Conservation (phyloP, 73 alveolate genomes). For the Paraurostyla sp. region DNA sequence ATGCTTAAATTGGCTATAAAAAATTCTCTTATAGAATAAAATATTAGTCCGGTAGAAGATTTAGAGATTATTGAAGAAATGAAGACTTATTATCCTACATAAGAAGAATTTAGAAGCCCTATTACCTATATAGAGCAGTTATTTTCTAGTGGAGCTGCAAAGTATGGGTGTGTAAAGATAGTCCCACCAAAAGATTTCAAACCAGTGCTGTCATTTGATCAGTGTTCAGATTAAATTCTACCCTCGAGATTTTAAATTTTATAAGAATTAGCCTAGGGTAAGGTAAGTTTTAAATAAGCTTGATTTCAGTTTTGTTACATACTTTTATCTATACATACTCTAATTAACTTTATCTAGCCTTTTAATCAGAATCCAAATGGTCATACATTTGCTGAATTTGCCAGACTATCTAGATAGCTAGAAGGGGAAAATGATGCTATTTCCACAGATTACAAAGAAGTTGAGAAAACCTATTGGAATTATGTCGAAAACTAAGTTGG, state of each 20-base stretch:
- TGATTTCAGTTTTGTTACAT: not conserved
- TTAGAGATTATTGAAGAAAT: constrained; percentile 61
- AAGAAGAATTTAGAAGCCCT: constrained; percentile 81
- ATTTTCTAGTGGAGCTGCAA: constrained; percentile 57
- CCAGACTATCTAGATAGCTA: constrained; percentile 14
- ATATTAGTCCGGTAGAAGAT: not conserved
- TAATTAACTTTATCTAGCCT: too few relatives aligned
- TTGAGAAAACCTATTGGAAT: constrained; percentile 85
- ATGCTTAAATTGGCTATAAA: constrained; percentile 68
- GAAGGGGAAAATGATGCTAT: constrained; percentile 32
- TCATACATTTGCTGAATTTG: constrained; percentile 62
- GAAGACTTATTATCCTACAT: constrained; percentile 67
- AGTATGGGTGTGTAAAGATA: constrained; percentile 82
- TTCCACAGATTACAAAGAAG: constrained; percentile 50
- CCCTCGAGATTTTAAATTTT: constrained; percentile 75
- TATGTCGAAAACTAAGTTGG: constrained; percentile 79
- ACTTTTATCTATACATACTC: too few relatives aligned
- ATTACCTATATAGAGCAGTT: constrained; percentile 76
- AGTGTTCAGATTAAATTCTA: constrained; percentile 54
- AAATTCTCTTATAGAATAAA: constrained; percentile 62
- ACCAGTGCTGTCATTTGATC: constrained; percentile 63
- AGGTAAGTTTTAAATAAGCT: too few relatives aligned
- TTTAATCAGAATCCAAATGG: constrained; percentile 67
- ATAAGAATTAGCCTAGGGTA: constrained; percentile 77
- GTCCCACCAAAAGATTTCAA: constrained; percentile 79